A percentile compares a stretch with the other conserved stretches of the same genome.
Evolutionary conservation across 208 protist species (phyloP).

Genomic region (Lotmaria passim): DNA sequence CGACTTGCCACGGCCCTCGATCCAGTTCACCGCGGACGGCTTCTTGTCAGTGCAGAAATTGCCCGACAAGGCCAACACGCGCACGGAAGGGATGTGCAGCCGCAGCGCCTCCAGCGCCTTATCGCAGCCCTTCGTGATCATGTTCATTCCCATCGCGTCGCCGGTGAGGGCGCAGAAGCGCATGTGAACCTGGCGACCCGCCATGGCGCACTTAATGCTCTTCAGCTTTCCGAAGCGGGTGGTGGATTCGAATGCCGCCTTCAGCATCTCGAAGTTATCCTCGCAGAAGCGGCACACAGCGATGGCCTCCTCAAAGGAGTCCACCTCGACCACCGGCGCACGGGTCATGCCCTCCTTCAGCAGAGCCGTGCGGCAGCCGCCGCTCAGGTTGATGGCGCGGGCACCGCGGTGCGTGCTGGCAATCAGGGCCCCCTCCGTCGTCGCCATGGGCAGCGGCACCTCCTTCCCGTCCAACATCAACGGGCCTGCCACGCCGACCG

Average conservation of each 20-base stretch:
- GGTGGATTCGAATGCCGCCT: constrained; percentile 93
- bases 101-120: constrained; percentile 90
- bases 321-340: constrained; percentile 94
- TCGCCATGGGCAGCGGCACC: constrained; percentile 96
- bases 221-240: constrained; percentile 94
- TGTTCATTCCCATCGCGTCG: constrained; percentile 99
- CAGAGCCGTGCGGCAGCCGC: constrained; percentile 90
- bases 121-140: constrained; percentile 98
- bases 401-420: constrained; percentile 96
- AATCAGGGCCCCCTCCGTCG: constrained; percentile 97
- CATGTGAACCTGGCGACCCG: constrained; percentile 92
- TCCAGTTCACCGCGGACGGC: constrained; percentile 97
- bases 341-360: constrained; percentile 97
- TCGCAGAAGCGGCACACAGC: constrained; percentile 92
- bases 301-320: constrained; percentile 74
- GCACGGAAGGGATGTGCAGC: constrained; percentile 91
- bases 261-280: constrained; percentile 85
- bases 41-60: constrained; percentile 99
- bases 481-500: constrained; percentile 95
- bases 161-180: constrained; percentile 95
- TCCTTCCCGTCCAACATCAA: constrained; percentile 93
- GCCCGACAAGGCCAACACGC: constrained; percentile 93
- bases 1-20: constrained; percentile 96
- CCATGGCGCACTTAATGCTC: constrained; percentile 85
- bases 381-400: constrained; percentile 92